These are phyloP conservation scores for slime mould (Dictyostelium discoideum) DNA, from an alignment of 78 protist genomes.

Conservation along the genomic window DNA sequence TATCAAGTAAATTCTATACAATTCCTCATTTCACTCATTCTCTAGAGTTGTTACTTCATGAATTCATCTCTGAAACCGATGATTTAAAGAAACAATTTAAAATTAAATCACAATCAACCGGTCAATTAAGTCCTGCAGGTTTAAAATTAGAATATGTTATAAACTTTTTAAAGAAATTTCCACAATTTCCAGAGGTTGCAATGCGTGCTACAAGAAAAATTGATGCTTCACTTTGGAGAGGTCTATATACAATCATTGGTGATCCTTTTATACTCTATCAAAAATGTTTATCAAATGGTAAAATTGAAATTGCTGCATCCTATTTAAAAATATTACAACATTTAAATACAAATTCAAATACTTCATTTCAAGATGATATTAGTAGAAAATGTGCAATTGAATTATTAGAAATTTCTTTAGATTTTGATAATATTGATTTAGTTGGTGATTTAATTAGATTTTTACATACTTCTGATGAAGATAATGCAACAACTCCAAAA, in stretches of 20 bases:
- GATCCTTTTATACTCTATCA: slow-evolving; percentile 51
- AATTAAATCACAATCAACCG: background rate
- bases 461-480: slow-evolving; percentile 72
- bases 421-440: slow-evolving; percentile 77
- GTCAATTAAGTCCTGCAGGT: too few relatives aligned
- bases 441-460: slow-evolving; percentile 82
- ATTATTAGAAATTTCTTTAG: slow-evolving; percentile 64
- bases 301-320: slow-evolving; percentile 74
- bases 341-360: background rate
- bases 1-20: slow-evolving; percentile 43
- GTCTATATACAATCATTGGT: slow-evolving; percentile 35
- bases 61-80: slow-evolving; percentile 34
- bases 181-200: slow-evolving; percentile 82
- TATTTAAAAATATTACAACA: slow-evolving; percentile 68
- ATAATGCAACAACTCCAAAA: slow-evolving; percentile 15
- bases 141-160: slow-evolving; percentile 44
- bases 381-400: slow-evolving; percentile 67
- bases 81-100: background rate
- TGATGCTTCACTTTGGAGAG: slow-evolving; percentile 64
- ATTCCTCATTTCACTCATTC: slow-evolving; percentile 86
- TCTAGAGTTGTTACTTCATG: slow-evolving; percentile 73
- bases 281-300: slow-evolving; percentile 65
- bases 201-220: slow-evolving; percentile 68
- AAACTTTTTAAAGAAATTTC: slow-evolving; percentile 61
- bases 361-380: background rate